Base-by-base conservation (phyloP, 208 protist genomes). In the Acanthamoeba sp. region DNA sequence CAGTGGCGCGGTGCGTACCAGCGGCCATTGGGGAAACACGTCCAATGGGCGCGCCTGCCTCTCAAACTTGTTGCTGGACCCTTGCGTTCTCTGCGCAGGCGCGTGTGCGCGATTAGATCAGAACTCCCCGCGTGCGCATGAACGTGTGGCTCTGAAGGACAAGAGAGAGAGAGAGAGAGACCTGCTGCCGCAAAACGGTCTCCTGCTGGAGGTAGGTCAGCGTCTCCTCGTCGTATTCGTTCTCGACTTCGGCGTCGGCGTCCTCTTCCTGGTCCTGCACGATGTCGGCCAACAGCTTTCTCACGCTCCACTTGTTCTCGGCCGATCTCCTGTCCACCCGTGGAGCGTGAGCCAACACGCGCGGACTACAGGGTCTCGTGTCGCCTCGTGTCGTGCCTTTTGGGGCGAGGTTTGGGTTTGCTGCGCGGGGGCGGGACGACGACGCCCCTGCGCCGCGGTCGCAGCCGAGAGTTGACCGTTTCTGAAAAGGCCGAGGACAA, bases 111-210 rank as follows among this genome's bases (percentile, higher is more conserved):
- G 59, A 5, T n/a, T n/a, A n/a, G n/a, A n/a, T n/a, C n/a, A n/a
- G n/a, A n/a, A n/a, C n/a, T n/a, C n/a, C n/a, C 9, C 78, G 90
- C 27, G 90, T 94, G 90, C 52, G 90, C 50, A 69, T 90, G 59
- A 71, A 6, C 12, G 59, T 94, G 90, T 94, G 50, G 7, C 12
- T 57, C 12, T 57, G 50, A n/a, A n/a, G n/a, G n/a, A n/a, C n/a
- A 10, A 3, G 42, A 20, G 55, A 59, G 16, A 24, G 55, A 4
- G 12, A 27, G 55, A 2, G 18, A 27, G 10, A 16, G 10, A 66
- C 59, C 59, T 27, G 27, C 14, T 66, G 27, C 2, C 59, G 59
- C 59, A 66, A 12, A 27, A 4, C n/a, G 18, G 59, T 32, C 59
- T 66, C 59, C 59, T 66, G 27, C 59, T 32, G 59, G 27, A 66